Evolutionary conservation across 805 yeast species (phyloP).

Genomic region (Cyberlindnera amylophila): DNA sequence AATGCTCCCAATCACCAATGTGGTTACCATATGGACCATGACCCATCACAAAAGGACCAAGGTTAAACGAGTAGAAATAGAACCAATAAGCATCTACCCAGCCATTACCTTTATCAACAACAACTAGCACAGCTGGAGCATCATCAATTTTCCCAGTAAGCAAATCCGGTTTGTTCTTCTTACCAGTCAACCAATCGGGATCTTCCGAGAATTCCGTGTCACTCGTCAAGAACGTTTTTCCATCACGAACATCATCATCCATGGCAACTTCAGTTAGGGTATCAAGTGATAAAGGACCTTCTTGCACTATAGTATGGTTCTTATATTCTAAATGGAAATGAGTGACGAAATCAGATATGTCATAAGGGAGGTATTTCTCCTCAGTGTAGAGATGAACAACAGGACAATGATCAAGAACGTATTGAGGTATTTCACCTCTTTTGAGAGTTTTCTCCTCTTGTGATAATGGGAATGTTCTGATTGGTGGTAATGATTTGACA

Average conservation of each 20-base stretch:
- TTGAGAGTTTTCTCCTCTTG: slow-evolving; percentile 35
- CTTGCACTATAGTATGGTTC: slow-evolving; percentile 42
- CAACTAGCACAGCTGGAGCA: slow-evolving; percentile 80
- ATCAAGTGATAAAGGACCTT: slow-evolving; percentile 30
- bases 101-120: slow-evolving; percentile 90
- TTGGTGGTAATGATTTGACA: slow-evolving; percentile 33
- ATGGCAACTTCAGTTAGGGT: slow-evolving; percentile 25
- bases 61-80: slow-evolving; percentile 87
- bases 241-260: slow-evolving; percentile 27
- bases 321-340: slow-evolving; percentile 57
- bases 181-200: slow-evolving; percentile 87
- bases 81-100: slow-evolving; percentile 97
- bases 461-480: slow-evolving; percentile 30
- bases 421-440: slow-evolving; percentile 59
- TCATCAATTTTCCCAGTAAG: slow-evolving; percentile 64
- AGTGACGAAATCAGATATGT: slow-evolving; percentile 61
- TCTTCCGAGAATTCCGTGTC: slow-evolving; percentile 68
- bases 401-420: slow-evolving; percentile 66
- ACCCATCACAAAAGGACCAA: slow-evolving; percentile 98
- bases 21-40: slow-evolving; percentile 96
- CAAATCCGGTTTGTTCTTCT: slow-evolving; percentile 59
- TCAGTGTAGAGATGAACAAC: slow-evolving; percentile 84
- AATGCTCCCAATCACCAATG: slow-evolving; percentile 98
- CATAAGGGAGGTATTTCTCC: slow-evolving; percentile 82
- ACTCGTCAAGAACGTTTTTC: slow-evolving; percentile 49